phyloP scores from a whole-genome alignment of 306 rosid genomes.

The Trichosanthes cucumerina region DNA sequence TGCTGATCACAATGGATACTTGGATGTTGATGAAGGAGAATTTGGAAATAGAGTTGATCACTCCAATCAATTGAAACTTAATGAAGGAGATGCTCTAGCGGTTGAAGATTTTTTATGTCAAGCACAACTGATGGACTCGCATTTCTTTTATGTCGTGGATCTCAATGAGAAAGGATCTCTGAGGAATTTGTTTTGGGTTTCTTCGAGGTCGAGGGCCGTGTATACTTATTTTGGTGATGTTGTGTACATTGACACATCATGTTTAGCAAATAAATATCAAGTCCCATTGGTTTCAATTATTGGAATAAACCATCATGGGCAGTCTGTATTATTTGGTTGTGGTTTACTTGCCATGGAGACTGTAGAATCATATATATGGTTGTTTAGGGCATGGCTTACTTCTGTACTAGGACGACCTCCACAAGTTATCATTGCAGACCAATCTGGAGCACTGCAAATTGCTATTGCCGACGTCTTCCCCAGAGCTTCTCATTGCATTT shows the following conservation, averaged over 20 bases:
- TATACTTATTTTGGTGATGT: conserved; percentile 52
- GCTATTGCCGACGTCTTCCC: conserved; percentile 63
- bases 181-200: conserved; percentile 65
- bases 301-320: conserved; percentile 64
- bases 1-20: conserved; percentile 25
- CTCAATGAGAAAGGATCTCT: conserved; percentile 56
- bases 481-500: conserved; percentile 55
- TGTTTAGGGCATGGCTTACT: conserved; percentile 67
- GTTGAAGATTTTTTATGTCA: conserved; percentile 35
- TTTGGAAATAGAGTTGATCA: conserved; percentile 15
- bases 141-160: conserved; percentile 56
- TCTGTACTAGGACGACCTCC: conserved; percentile 64
- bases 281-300: conserved; percentile 54
- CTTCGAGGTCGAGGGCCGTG: conserved; percentile 38
- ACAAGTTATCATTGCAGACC: conserved; percentile 44
- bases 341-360: conserved; percentile 52
- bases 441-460: conserved; percentile 31
- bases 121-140: conserved; percentile 40
- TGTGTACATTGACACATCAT: conserved; percentile 38
- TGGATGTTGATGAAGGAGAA: conserved; percentile 32
- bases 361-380: conserved; percentile 60
- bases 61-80: conserved; percentile 44
- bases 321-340: conserved; percentile 55
- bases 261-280: conserved; percentile 36
- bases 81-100: conserved; percentile 49